A percentile compares a stretch with the other conserved stretches of the same genome.
phyloP scores from a whole-genome alignment of 73 alveolate species.

The Uronychia setigera region DNA sequence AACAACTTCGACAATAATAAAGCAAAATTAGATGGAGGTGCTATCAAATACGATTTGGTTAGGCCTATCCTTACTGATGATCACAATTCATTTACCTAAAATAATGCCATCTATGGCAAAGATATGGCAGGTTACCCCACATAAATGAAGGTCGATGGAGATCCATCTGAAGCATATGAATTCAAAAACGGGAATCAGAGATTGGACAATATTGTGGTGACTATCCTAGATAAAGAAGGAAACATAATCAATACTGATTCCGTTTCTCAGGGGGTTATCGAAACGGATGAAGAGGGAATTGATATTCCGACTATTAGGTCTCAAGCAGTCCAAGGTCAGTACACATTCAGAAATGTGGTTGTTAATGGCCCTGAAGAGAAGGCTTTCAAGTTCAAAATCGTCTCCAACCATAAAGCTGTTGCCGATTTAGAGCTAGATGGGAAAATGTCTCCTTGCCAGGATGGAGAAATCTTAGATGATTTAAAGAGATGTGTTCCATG shows the following conservation, averaged over 20 bases:
- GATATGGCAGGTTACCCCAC: slow-evolving; percentile 34
- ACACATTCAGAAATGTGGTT: not conserved
- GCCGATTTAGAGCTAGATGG: too few relatives aligned
- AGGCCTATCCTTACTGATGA: slow-evolving; percentile 21
- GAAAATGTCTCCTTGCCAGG: not conserved
- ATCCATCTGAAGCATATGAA: too few relatives aligned
- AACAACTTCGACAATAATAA: not conserved
- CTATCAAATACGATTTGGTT: slow-evolving; percentile 38
- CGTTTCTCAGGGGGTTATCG: not conserved
- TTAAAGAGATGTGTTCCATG: not conserved
- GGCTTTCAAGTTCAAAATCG: not conserved
- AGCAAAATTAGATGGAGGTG: slow-evolving; percentile 59
- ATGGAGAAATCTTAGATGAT: not conserved
- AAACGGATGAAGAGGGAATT: not conserved
- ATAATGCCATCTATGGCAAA: slow-evolving; percentile 43
- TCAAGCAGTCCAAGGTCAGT: not conserved
- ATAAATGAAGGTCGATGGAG: too few relatives aligned
- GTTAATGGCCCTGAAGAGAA: not conserved
- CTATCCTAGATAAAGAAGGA: not conserved
- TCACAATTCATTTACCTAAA: slow-evolving; percentile 15
- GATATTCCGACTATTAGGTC: not conserved
- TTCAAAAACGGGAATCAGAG: not conserved
- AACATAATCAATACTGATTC: not conserved
- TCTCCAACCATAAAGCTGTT: not conserved
- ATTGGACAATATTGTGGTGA: not conserved